Base-by-base conservation (phyloP, 441 rosid species). In the Brassica hybrid region DNA sequence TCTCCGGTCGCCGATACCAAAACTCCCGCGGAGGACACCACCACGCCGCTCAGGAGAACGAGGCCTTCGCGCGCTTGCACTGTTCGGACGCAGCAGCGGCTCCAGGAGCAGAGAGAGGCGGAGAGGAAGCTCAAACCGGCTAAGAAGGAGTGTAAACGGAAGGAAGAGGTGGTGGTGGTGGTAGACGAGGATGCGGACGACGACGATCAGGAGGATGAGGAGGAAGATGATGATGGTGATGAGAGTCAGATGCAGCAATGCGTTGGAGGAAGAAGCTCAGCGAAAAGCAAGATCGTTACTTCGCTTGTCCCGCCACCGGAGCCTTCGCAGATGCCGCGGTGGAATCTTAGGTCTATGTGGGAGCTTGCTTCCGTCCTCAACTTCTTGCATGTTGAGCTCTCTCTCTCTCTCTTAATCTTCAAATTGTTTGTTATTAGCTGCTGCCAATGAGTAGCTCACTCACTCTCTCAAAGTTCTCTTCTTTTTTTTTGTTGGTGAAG, bases 311-410 rank as follows among this genome's bases (percentile, higher is more conserved):
- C 79, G 73, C 85, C 88, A 8, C 98, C 97, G 3, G 93, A 90
- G 81, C 88, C 92, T 19, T 81, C 97, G 6, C 98, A 90, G 88
- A 76, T 81, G 85, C 88, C 94, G 17, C 85, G 99, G 73, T 91
- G 99, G 98, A 92, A 74, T 82, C 95, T 96, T 75, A 93, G 99
- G 61, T 94, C 94, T 36, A 96, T 96, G 98, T 94, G 97, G 98
- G 97, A 96, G 83, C 87, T 96, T 81, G 96, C 97, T 79, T 96
- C 99, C 2, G 69, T 94, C 6, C 94, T 96, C 70, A 90, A 96
- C 89, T 94, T 96, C 85, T 88, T 96, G 91, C 97, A 94, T 89
- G 99, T 96, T 85, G 84, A 85, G 97, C 75, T 75, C 77, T 65
- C 63, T 36, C 12, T 41, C 38, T 32, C 0, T 41, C 48, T 8